Conservation (phyloP, 2,329 filamentous ascomycete genomes). For the Verticillium alfalfae region DNA sequence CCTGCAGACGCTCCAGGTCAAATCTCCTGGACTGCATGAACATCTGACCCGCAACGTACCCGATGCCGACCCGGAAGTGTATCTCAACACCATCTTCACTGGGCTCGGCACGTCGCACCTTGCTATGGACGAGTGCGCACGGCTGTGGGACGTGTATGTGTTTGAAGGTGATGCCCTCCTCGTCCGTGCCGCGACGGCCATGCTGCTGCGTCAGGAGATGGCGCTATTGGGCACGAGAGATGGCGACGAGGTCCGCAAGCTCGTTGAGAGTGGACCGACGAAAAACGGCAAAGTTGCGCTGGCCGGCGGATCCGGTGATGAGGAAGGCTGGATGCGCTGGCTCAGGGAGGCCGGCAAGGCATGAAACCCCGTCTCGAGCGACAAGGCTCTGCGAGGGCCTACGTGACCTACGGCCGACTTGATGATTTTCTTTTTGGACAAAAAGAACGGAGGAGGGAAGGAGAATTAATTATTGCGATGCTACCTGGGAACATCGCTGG, state of each 20-base stretch:
- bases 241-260: conserved; percentile 34
- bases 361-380: conserved; percentile 6
- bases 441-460: not conserved
- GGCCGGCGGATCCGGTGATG: conserved; percentile 5
- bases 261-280: conserved; percentile 22
- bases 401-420: not conserved
- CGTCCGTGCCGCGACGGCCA: conserved; percentile 64
- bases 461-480: not conserved
- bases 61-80: conserved; percentile 42
- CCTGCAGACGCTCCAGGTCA: conserved; percentile 59
- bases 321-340: conserved; percentile 30
- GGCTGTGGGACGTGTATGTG: conserved; percentile 77
- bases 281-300: conserved; percentile 10
- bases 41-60: conserved; percentile 53
- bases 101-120: conserved; percentile 59
- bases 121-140: conserved; percentile 62
- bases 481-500: not conserved
- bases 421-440: not conserved
- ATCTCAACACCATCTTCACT: conserved; percentile 56
- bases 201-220: conserved; percentile 52
- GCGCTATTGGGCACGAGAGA: conserved; percentile 41
- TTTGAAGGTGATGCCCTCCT: conserved; percentile 75
- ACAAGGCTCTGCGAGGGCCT: not conserved
- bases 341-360: conserved; percentile 33
- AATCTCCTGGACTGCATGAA: conserved; percentile 56